Conservation (phyloP, 805 yeast species). For the Peterozyma xylosa region DNA sequence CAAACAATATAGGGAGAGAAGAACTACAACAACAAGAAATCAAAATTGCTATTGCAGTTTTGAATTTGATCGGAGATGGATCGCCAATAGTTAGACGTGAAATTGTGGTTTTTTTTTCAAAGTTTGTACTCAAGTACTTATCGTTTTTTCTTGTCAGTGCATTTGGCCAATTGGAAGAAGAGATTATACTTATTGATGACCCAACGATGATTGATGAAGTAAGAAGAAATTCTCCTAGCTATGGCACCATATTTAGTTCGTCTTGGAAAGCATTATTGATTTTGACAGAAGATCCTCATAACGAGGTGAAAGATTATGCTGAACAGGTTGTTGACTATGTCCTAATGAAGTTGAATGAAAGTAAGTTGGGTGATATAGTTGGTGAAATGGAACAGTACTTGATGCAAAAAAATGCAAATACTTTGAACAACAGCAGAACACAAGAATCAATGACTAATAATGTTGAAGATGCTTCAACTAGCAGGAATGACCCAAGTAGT, state of each 20-base stretch:
- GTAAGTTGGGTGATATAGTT: conserved; percentile 60
- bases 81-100: conserved; percentile 86
- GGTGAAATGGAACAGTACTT: conserved; percentile 58
- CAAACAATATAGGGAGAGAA: conserved; percentile 15
- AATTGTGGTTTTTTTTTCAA: conserved; percentile 67
- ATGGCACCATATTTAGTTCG: conserved; percentile 79
- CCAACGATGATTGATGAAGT: conserved; percentile 56
- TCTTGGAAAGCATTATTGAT: conserved; percentile 82
- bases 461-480: conserved; percentile 7
- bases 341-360: conserved; percentile 51
- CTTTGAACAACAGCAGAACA: neutral
- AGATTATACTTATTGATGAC: conserved; percentile 57
- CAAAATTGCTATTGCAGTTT: conserved; percentile 58
- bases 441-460: neutral
- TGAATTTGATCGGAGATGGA: conserved; percentile 75
- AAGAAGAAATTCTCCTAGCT: conserved; percentile 66
- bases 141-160: conserved; percentile 82
- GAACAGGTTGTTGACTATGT: conserved; percentile 70
- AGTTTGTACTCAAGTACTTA: conserved; percentile 60
- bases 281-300: conserved; percentile 80
- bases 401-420: conserved; percentile 34
- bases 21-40: conserved; percentile 64
- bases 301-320: conserved; percentile 69
- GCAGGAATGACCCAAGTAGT: conserved; percentile 6
- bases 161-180: conserved; percentile 76